These are phyloP conservation scores for Vitis rotundifolia DNA, from an alignment of 164 flowering plant species.

Conservation along the genomic window DNA sequence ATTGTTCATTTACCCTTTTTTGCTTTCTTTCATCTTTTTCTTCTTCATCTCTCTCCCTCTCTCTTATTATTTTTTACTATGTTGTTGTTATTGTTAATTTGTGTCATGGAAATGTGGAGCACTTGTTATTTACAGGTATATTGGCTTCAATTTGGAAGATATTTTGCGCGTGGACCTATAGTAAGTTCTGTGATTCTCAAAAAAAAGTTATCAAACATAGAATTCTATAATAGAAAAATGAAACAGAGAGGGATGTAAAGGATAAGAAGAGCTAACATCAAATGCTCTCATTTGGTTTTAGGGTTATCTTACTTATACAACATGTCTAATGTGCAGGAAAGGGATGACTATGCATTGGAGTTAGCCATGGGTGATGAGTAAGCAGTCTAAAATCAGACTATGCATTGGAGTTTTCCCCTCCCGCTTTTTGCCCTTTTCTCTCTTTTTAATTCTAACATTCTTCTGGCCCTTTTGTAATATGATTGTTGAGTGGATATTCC, in stretches of 20 bases:
- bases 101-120: not conserved
- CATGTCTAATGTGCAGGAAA: constrained; percentile 51
- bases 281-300: too few species aligned
- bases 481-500: not conserved
- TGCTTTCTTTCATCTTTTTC: too few species aligned
- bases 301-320: constrained; percentile 1
- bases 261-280: too few species aligned
- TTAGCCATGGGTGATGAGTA: constrained; percentile 84
- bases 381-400: constrained; percentile 1
- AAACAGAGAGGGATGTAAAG: too few species aligned
- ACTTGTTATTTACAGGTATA: constrained; percentile 61
- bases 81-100: not conserved
- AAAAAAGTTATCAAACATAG: not conserved
- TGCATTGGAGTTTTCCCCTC: constrained; percentile 2
- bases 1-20: too few species aligned
- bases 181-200: constrained; percentile 45
- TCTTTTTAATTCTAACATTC: not conserved
- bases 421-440: not conserved
- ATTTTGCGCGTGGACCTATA: constrained; percentile 91
- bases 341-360: constrained; percentile 89
- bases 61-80: too few species aligned
- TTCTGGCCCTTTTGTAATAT: not conserved
- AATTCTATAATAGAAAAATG: too few species aligned
- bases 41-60: too few species aligned
- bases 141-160: constrained; percentile 99